phyloP scores from a whole-genome alignment of 805 yeast species.

The Gaillardinia entomophila region DNA sequence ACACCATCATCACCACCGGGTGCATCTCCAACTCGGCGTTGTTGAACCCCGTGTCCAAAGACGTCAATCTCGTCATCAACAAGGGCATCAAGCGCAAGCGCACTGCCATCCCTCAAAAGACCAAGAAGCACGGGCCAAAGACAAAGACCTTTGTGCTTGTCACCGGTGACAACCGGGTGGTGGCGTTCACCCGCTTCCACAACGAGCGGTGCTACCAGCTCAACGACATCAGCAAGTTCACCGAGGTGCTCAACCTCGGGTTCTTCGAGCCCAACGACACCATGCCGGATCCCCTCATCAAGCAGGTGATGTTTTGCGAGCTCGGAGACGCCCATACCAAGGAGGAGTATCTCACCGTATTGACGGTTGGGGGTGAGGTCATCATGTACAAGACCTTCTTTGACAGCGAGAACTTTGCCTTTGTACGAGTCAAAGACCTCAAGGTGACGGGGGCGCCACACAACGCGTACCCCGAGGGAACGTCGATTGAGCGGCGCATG shows the following conservation, averaged over 20 bases:
- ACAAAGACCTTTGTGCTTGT: conserved; percentile 54
- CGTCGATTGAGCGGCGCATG: conserved; percentile 62
- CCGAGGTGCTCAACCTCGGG: conserved; percentile 37
- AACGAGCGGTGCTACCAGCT: conserved; percentile 49
- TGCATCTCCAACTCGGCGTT: conserved; percentile 51
- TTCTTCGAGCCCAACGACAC: conserved; percentile 46
- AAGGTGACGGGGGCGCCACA: conserved; percentile 73
- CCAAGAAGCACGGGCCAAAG: conserved; percentile 14
- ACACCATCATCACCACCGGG: conserved; percentile 63
- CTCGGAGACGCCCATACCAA: conserved; percentile 53
- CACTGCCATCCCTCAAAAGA: conserved; percentile 1
- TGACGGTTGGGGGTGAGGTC: conserved; percentile 80
- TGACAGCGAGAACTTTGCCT: conserved; percentile 39
- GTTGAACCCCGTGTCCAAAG: conserved; percentile 35
- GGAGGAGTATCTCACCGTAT: conserved; percentile 61
- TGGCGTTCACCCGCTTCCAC: conserved; percentile 55
- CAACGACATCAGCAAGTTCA: conserved; percentile 42
- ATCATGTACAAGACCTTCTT: conserved; percentile 55
- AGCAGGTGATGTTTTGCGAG: conserved; percentile 57
- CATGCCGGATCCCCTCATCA: conserved; percentile 68
- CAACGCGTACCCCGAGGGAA: conserved; percentile 66
- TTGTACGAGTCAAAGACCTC: conserved; percentile 39
- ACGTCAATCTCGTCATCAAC: conserved; percentile 17
- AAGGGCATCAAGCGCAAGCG: conserved; percentile 28
- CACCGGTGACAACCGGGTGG: conserved; percentile 71